These are phyloP conservation scores for Toxoplasma gondii DNA, from an alignment of 169 alveolate species.

Conservation along the genomic window DNA sequence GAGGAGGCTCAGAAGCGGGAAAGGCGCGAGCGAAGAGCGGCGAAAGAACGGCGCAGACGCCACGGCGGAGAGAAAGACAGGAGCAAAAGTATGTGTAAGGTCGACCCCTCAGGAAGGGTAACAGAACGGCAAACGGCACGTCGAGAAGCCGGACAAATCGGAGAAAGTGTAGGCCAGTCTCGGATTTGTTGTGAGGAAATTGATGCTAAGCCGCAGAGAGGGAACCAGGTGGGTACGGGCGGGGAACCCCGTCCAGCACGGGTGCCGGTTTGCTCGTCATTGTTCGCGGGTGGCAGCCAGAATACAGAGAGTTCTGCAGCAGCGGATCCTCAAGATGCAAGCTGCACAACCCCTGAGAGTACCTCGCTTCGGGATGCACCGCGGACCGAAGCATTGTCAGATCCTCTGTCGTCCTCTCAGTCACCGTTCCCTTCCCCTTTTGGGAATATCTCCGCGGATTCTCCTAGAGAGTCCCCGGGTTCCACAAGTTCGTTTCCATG, in stretches of 20 bases:
- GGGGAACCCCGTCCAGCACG: background rate
- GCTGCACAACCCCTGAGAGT: too few species aligned
- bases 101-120: background rate
- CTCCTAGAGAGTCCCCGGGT: too few species aligned
- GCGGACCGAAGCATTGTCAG: too few species aligned
- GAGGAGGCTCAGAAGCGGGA: conserved; percentile 15
- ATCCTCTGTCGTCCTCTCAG: too few species aligned
- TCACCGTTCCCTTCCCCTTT: too few species aligned
- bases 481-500: too few species aligned
- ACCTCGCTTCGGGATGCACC: too few species aligned
- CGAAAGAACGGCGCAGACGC: background rate
- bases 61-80: background rate
- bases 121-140: background rate
- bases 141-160: background rate
- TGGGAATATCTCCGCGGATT: too few species aligned
- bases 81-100: background rate
- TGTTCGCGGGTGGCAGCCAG: background rate
- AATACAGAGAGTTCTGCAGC: background rate
- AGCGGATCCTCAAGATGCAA: background rate
- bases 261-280: background rate
- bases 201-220: background rate
- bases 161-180: background rate
- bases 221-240: background rate
- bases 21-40: conserved; percentile 30
- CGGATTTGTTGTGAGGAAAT: background rate